Evolutionary conservation across 2,329 filamentous ascomycete species (phyloP), one percentile per base, ranked within the genome.

Genomic region (Dendrostoma leiphaemia): DNA sequence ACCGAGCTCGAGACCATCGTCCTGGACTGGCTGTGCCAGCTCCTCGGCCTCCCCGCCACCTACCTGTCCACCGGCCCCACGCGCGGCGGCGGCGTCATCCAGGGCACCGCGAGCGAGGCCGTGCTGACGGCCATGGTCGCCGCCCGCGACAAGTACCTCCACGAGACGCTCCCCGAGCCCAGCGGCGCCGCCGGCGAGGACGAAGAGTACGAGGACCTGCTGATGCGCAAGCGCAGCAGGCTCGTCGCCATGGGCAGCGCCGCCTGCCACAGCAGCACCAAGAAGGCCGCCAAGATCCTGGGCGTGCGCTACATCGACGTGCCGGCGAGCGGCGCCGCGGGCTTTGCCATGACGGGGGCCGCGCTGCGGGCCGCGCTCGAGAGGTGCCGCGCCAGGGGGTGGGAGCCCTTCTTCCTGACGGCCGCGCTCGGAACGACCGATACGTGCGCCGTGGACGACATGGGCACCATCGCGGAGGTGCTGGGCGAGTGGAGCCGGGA

Each of bases 1-100:
- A 97, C 93, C 0, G 93, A 97, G 74, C 81, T 97, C 45, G 93
- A 97, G 77, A 96, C 92, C 0, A 81, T 97, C 23, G 88, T 96
- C 40, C 80, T 97, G 69, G 93, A 97, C 71, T 97, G 93, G 92
- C 75, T 97, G 3, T 90, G 88, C 15, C 83, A 88, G 68, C 80
- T 91, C 8, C 71, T 97, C 12, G 83, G 75, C 1, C 75, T 97
- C 23, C 91, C 93, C 0, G 72, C 80, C 10, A 87, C 82, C 61
- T 97, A 86, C 66, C 74, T 88, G 19, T 93, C 88, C 45, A 84
- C 85, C 0, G 87, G 85, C 0, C 79, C 84, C n/a, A 84, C 81
- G 6, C 69, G 69, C 55, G 91, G 91, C 35, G 93, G 93, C 19
- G 93, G 93, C 29, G 91, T 97, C n/a, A 94, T 97, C 59, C 92